phyloP scores from a whole-genome alignment of 2,329 filamentous ascomycete species.

The Monosporascus sp. region DNA sequence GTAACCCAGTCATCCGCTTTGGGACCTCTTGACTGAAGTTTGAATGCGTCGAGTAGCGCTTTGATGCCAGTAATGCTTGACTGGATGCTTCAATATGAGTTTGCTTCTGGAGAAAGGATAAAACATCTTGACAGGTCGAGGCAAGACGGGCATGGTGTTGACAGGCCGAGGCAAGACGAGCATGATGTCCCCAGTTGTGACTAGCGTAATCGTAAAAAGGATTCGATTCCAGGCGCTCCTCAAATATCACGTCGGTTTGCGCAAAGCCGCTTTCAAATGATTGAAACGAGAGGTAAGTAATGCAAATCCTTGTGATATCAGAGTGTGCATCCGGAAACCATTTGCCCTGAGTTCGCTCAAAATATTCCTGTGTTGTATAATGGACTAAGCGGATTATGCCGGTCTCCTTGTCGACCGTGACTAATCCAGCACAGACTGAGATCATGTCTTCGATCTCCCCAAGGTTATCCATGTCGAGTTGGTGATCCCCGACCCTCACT shows the following conservation, averaged over 20 bases:
- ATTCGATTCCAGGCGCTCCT: slow-evolving; percentile 1
- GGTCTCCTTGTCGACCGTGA: slow-evolving; percentile 32
- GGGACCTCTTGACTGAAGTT: no score
- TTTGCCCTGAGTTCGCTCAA: slow-evolving; percentile 20
- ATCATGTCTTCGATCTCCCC: slow-evolving; percentile 14
- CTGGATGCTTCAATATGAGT: background rate
- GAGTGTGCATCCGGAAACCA: slow-evolving; percentile 27
- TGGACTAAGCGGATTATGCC: slow-evolving; percentile 35
- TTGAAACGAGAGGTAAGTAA: slow-evolving; percentile 30
- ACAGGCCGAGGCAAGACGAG: background rate
- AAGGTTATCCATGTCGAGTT: no score
- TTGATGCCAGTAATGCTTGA: background rate
- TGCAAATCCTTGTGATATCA: slow-evolving; percentile 24
- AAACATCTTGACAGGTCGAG: background rate
- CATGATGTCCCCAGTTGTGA: slow-evolving; percentile 7
- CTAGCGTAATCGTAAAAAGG: slow-evolving; percentile 6
- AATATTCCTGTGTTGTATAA: slow-evolving; percentile 39
- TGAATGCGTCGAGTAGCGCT: no score
- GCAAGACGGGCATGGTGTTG: slow-evolving; percentile 1
- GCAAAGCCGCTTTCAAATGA: background rate
- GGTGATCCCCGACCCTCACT: no score
- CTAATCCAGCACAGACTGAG: slow-evolving; percentile 32
- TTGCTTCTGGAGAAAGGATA: background rate
- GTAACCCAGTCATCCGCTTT: no score
- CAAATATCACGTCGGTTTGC: background rate